Evolutionary conservation across 2,329 filamentous ascomycete genomes (phyloP).

Genomic region (Scortechinia acanthostroma): DNA sequence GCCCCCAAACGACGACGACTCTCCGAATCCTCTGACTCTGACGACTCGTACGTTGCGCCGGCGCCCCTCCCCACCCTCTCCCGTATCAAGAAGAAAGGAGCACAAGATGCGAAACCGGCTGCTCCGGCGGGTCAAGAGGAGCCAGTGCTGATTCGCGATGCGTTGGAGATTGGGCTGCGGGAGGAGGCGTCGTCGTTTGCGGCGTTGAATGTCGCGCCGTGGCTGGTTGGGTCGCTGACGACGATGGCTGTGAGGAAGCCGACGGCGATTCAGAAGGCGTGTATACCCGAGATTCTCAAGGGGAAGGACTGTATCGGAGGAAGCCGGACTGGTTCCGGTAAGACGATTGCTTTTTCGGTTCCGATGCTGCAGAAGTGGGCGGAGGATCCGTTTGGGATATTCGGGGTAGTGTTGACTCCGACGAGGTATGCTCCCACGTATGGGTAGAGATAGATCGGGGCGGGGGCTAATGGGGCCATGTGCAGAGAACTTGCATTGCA

Average conservation of each 20-base stretch:
- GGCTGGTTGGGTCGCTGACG: conserved; percentile 53
- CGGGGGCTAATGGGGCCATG: no score
- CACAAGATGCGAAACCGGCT: background rate
- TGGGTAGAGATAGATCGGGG: no score
- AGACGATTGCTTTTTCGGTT: conserved; percentile 63
- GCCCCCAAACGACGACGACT: background rate
- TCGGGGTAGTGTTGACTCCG: conserved; percentile 56
- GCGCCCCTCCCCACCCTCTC: background rate
- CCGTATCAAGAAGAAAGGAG: conserved; percentile 1
- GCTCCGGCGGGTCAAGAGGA: background rate
- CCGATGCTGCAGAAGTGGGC: conserved; percentile 65
- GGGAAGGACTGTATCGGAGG: conserved; percentile 61
- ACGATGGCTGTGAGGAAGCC: conserved; percentile 58
- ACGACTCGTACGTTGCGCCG: background rate
- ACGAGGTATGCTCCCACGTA: conserved; percentile 35
- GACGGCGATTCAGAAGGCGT: conserved; percentile 58
- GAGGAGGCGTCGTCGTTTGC: conserved; percentile 25
- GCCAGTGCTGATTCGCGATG: background rate
- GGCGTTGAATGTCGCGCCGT: conserved; percentile 45
- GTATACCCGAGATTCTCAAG: conserved; percentile 58
- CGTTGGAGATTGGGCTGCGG: background rate
- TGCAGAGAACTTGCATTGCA: conserved; percentile 62
- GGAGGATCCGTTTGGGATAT: conserved; percentile 58
- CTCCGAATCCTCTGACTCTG: background rate
- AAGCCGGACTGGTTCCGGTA: conserved; percentile 61